Evolutionary conservation across 2,329 filamentous ascomycete species (phyloP).

Genomic region (Venturia asperata): DNA sequence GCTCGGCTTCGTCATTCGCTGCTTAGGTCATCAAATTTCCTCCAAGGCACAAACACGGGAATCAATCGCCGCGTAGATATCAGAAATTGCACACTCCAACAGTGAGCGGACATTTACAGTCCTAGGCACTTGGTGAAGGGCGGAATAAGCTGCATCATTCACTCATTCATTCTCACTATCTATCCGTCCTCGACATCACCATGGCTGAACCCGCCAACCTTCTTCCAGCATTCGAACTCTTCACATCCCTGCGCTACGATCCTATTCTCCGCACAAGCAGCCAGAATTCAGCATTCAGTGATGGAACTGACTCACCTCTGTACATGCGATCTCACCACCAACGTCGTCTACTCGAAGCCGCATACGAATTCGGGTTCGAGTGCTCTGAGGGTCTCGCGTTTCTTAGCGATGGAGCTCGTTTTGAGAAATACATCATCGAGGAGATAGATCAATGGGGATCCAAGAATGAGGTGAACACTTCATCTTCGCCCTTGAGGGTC

Average conservation of each 20-base stretch:
- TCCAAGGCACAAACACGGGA: not conserved
- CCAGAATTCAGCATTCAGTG: slow-evolving; percentile 43
- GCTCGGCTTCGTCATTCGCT: not conserved
- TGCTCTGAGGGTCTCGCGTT: not conserved
- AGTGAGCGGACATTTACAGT: too few relatives aligned
- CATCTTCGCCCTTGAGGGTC: slow-evolving; percentile 29
- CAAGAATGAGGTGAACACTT: not conserved
- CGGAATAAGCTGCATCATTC: too few relatives aligned
- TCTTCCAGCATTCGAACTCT: slow-evolving; percentile 30
- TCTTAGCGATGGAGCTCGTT: not conserved
- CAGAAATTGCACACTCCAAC: too few relatives aligned
- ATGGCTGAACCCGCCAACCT: not conserved
- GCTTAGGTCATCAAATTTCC: not conserved
- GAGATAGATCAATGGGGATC: not conserved
- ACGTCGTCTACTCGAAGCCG: slow-evolving; percentile 63
- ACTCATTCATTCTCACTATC: too few relatives aligned
- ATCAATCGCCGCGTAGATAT: not conserved
- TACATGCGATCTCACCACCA: slow-evolving; percentile 77
- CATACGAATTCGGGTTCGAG: slow-evolving; percentile 23
- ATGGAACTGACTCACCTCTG: slow-evolving; percentile 51
- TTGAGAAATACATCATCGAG: not conserved
- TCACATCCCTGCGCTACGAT: slow-evolving; percentile 36
- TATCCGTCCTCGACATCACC: too few relatives aligned
- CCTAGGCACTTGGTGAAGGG: too few relatives aligned
- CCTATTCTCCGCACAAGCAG: slow-evolving; percentile 29